Conservation (phyloP, 495 filamentous ascomycete genomes). For the Annulohypoxylon maeteangense region DNA sequence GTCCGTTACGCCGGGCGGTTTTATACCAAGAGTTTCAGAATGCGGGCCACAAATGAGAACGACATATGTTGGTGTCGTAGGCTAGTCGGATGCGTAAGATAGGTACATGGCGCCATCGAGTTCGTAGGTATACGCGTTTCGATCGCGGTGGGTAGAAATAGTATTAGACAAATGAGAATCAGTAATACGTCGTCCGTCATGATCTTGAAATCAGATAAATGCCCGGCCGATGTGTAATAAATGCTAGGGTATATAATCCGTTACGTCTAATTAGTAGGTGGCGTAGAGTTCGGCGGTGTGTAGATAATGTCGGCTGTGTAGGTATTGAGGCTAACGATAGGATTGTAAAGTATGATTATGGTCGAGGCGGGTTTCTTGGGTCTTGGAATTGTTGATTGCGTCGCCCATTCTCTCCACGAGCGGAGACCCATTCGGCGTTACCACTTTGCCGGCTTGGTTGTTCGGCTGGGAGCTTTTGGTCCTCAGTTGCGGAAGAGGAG, state of each 20-base stretch:
- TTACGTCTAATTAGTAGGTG: conserved; percentile 35
- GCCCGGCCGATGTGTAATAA: conserved; percentile 26
- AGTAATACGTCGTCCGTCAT: conserved; percentile 32
- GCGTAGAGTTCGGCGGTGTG: conserved; percentile 11
- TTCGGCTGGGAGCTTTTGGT: conserved; percentile 63
- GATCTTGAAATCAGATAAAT: conserved; percentile 1
- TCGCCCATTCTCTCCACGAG: conserved; percentile 65
- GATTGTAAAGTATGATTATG: conserved; percentile 5
- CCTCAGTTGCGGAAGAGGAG: conserved; percentile 47
- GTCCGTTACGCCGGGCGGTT: conserved; percentile 41
- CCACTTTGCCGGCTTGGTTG: conserved; percentile 69
- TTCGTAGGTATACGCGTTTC: not conserved
- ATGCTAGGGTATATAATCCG: conserved; percentile 43
- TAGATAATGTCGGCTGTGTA: not conserved
- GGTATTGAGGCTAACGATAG: not conserved
- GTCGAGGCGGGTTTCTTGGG: conserved; percentile 45
- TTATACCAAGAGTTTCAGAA: conserved; percentile 33
- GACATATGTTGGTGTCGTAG: conserved; percentile 21
- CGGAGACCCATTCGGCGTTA: conserved; percentile 70
- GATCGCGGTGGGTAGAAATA: conserved; percentile 7
- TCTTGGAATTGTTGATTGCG: conserved; percentile 53
- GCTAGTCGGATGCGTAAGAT: conserved; percentile 27
- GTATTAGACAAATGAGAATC: conserved; percentile 45
- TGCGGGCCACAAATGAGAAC: conserved; percentile 42
- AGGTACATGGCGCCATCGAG: conserved; percentile 34